Conservation (phyloP, 2,329 filamentous ascomycete genomes). For the Diaporthe sp. region DNA sequence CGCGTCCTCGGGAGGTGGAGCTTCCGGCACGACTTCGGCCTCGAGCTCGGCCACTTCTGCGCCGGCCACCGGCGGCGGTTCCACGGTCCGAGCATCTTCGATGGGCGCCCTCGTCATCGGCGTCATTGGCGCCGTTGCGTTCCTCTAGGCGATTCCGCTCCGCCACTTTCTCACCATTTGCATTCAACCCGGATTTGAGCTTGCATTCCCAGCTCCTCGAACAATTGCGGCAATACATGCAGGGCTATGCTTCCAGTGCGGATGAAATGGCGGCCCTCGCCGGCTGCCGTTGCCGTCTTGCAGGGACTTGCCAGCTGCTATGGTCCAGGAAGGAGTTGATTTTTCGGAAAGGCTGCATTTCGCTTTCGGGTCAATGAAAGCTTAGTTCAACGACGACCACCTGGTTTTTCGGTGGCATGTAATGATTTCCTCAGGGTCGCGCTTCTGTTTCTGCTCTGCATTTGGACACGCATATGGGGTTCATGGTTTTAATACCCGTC, state of each 20-base stretch:
- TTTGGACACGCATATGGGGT: constrained; percentile 15
- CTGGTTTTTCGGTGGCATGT: constrained; percentile 21
- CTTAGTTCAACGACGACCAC: background rate
- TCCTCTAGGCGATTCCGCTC: constrained; percentile 49
- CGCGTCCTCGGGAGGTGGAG: constrained; percentile 43
- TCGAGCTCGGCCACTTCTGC: constrained; percentile 46
- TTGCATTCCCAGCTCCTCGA: constrained; percentile 7
- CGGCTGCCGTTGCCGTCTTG: constrained; percentile 13
- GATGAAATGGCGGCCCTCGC: constrained; percentile 22
- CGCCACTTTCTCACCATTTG: background rate
- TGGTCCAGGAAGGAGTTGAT: constrained; percentile 11
- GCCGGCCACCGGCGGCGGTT: constrained; percentile 48
- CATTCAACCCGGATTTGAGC: constrained; percentile 4
- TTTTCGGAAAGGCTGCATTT: constrained; percentile 16
- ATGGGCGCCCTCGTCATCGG: constrained; percentile 52
- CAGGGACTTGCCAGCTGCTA: constrained; percentile 19
- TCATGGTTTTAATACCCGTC: constrained; percentile 34
- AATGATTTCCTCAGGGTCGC: constrained; percentile 16
- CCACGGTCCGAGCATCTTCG: constrained; percentile 50
- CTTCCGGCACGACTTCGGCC: constrained; percentile 41
- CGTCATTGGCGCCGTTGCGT: constrained; percentile 51
- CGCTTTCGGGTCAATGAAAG: constrained; percentile 16
- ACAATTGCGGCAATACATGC: constrained; percentile 7
- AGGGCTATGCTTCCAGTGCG: constrained; percentile 29
- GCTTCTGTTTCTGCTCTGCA: constrained; percentile 29